Base-by-base conservation (phyloP, 2,329 filamentous ascomycete genomes). In the Colletotrichum cereale region DNA sequence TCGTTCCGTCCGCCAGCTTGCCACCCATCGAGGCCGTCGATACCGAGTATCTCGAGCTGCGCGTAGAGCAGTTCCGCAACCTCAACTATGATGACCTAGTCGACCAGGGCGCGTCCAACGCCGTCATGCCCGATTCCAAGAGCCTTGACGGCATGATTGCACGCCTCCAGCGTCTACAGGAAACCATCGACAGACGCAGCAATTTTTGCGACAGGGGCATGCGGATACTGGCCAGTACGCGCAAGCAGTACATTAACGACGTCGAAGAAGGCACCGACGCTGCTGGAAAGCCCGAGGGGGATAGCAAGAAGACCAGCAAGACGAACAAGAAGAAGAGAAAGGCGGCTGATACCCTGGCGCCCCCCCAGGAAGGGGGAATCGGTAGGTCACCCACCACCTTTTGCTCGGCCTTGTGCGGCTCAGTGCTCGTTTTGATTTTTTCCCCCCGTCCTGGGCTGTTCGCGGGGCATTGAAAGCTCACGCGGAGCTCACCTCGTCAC, bases 261-360 rank as follows among this genome's bases (percentile, higher is more conserved):
- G 75, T 84, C 60, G 79, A 79, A 18, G 82, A 84, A 72, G 84
- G 80, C 57, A 83, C 89, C 73, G 80, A 84, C 67, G 82, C 82
- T 71, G 85, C 85, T 76, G 84, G 74, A 79, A 79, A 85, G 80
- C 77, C 80, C 73, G 78, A 85, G 64, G 86, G 81, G 36, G 87
- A 88, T 55, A 84, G 84, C 72, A 81, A 81, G 72, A 76, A 79
- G 58, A 84, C 86, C 63, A 80, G 82, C 29, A 89, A 89, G 53
- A 72, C 69, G 21, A 72, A 95, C 80, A 87, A 92, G 74, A 95
- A 93, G 86, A 95, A 93, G 84, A 91, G 93, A 79, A 95, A 94
- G 82, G 93, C 92, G 31, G 84, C 88, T 10, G 90, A 91, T 69
- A 85, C 81, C 65, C 82, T 88, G 40, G 85, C 85, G 70, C 86